Conservation (phyloP, 257 asterid genomes). For the Solanum sitiens region DNA sequence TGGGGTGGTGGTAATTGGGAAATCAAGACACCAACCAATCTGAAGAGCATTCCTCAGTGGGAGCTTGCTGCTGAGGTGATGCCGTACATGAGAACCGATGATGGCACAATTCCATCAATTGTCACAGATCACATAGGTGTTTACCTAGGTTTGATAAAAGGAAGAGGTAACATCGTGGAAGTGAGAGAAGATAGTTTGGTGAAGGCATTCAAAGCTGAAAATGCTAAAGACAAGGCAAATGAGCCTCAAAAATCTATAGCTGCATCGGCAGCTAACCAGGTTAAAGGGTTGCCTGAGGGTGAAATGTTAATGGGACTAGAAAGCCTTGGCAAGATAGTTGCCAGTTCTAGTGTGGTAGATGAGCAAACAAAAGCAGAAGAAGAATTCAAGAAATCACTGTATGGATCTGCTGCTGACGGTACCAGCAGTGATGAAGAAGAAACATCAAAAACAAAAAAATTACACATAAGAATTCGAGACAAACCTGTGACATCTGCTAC, state of each 20-base stretch:
- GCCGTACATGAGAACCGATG: constrained; percentile 99
- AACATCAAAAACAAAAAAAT: constrained; percentile 61
- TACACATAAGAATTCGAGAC: constrained; percentile 75
- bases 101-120: constrained; percentile 91
- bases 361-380: constrained; percentile 98
- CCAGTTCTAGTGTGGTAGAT: constrained; percentile 46
- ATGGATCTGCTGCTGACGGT: constrained; percentile 74
- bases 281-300: constrained; percentile 32
- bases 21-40: constrained; percentile 76
- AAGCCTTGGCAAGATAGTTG: constrained; percentile 48
- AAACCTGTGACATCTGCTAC: constrained; percentile 75
- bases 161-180: constrained; percentile 94
- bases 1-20: constrained; percentile 99
- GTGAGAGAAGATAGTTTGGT: constrained; percentile 90
- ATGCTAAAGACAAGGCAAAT: constrained; percentile 39
- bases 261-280: constrained; percentile 31
- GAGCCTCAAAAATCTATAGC: constrained; percentile 38
- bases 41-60: constrained; percentile 99
- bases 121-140: constrained; percentile 96
- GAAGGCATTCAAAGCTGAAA: constrained; percentile 59
- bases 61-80: constrained; percentile 97
- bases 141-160: constrained; percentile 87
- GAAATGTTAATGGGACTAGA: constrained; percentile 76
- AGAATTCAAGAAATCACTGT: constrained; percentile 83
- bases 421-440: constrained; percentile 99